Conservation (phyloP, 106 monocot species). For the Agapanthus africanus region DNA sequence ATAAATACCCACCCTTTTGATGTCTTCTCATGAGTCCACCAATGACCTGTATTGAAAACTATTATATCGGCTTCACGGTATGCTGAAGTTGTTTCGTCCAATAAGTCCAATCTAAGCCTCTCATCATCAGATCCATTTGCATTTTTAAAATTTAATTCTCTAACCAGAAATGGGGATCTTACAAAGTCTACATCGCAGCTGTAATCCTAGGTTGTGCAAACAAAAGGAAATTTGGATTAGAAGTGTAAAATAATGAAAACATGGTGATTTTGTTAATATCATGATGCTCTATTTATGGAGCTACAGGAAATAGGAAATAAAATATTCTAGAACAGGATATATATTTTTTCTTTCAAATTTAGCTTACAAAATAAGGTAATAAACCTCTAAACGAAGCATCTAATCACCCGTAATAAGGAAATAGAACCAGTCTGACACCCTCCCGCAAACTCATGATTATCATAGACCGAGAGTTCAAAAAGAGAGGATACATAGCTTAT, state of each 20-base stretch:
- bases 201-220: slow-evolving; percentile 51
- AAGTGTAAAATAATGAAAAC: not conserved
- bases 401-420: no score
- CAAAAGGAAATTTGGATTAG: slow-evolving; percentile 11
- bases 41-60: slow-evolving; percentile 96
- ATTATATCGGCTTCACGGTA: slow-evolving; percentile 61
- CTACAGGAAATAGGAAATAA: no score
- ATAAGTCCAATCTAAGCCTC: slow-evolving; percentile 66
- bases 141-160: slow-evolving; percentile 27
- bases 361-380: no score
- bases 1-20: slow-evolving; percentile 51
- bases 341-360: no score
- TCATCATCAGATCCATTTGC: slow-evolving; percentile 38
- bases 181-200: slow-evolving; percentile 70
- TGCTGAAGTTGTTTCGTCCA: slow-evolving; percentile 56
- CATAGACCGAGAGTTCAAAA: no score
- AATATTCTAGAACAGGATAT: no score
- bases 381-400: no score
- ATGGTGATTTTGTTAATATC: no score
- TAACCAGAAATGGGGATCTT: slow-evolving; percentile 78
- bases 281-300: no score
- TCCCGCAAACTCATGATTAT: no score
- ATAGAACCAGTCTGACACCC: no score
- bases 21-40: slow-evolving; percentile 98
- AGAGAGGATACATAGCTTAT: no score